A percentile compares a stretch with the other conserved stretches of the same genome.
phyloP scores from a whole-genome alignment of 148 eudicot species.

The Tetragonia tetragonoides region DNA sequence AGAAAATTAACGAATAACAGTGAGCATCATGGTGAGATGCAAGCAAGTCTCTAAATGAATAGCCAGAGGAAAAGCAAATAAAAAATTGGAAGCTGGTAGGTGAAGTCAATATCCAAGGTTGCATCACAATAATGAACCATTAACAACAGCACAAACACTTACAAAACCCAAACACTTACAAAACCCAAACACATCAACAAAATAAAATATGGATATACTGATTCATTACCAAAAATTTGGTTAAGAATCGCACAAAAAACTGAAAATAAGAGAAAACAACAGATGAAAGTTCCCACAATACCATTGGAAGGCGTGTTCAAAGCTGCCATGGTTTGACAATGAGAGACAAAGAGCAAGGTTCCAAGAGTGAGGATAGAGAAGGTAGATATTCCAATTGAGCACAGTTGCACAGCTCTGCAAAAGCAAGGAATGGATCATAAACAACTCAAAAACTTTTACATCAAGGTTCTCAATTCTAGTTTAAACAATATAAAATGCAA shows the following conservation, averaged over 20 bases:
- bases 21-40: no score
- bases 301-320: slow-evolving; percentile 28
- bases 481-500: background rate
- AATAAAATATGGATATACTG: no score
- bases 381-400: background rate
- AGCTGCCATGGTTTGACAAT: slow-evolving; percentile 27
- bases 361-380: background rate
- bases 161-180: background rate
- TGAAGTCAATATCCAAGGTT: no score
- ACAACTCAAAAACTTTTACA: no score
- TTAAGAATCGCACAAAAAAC: background rate
- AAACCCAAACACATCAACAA: background rate
- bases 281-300: background rate
- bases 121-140: background rate
- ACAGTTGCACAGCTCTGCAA: slow-evolving; percentile 7
- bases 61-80: no score
- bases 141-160: background rate
- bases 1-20: no score
- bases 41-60: no score
- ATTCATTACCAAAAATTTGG: background rate
- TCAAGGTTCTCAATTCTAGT: no score
- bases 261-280: background rate
- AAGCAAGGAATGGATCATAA: background rate
- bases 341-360: background rate
- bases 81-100: no score